These are phyloP conservation scores for Pichia sp. DNA, from an alignment of 1,139 yeast species.

Conservation along the genomic window DNA sequence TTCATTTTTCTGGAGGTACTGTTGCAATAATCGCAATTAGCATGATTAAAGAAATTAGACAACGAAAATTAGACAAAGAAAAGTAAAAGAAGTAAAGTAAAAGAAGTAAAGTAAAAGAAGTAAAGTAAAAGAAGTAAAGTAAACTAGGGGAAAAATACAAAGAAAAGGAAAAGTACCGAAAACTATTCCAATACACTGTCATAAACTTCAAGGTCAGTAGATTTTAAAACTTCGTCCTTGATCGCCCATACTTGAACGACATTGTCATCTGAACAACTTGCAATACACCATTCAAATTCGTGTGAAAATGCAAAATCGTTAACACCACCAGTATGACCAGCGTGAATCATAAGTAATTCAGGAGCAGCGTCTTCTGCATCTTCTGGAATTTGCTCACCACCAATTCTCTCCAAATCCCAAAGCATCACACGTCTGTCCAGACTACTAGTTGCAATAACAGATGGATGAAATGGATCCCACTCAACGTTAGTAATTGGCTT, in stretches of 20 bases:
- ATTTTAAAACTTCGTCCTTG: slow-evolving; percentile 35
- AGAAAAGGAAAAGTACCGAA: slow-evolving; percentile 13
- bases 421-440: slow-evolving; percentile 64
- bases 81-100: background rate
- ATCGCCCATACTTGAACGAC: slow-evolving; percentile 74
- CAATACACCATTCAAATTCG: slow-evolving; percentile 65
- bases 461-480: slow-evolving; percentile 67
- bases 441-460: slow-evolving; percentile 67
- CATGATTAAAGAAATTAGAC: too few species aligned
- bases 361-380: slow-evolving; percentile 82
- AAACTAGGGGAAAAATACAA: background rate
- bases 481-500: slow-evolving; percentile 63
- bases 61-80: background rate
- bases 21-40: too few species aligned
- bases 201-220: slow-evolving; percentile 19
- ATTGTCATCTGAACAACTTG: slow-evolving; percentile 71
- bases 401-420: slow-evolving; percentile 70
- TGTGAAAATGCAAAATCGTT: slow-evolving; percentile 70
- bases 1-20: too few species aligned
- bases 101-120: background rate
- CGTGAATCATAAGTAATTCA: slow-evolving; percentile 79
- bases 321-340: slow-evolving; percentile 75
- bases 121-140: background rate
- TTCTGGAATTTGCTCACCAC: slow-evolving; percentile 72
- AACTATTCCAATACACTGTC: slow-evolving; percentile 7